Conservation (phyloP, 2,329 filamentous ascomycete species). For the Ilyonectria mors-panacis region DNA sequence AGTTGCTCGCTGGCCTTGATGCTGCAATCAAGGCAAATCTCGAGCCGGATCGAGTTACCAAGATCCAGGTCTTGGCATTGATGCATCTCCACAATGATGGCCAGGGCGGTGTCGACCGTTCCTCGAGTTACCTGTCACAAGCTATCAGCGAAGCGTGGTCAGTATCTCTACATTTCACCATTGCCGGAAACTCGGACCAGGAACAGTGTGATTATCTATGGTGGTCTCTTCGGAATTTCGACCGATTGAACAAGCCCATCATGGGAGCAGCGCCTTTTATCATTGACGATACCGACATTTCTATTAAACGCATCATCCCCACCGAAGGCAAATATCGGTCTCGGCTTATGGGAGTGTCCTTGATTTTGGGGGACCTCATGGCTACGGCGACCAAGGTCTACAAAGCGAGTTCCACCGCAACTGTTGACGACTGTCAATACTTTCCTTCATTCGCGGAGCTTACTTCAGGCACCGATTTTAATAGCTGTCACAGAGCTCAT, state of each 20-base stretch:
- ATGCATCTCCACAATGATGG: slow-evolving; percentile 48
- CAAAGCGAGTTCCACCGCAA: slow-evolving; percentile 27
- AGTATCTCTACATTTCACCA: slow-evolving; percentile 23
- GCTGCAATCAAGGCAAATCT: slow-evolving; percentile 45
- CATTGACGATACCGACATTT: slow-evolving; percentile 30
- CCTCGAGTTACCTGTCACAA: slow-evolving; percentile 41
- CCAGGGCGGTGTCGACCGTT: slow-evolving; percentile 39
- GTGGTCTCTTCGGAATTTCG: slow-evolving; percentile 31
- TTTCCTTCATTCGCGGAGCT: slow-evolving; percentile 27
- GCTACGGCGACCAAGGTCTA: slow-evolving; percentile 32
- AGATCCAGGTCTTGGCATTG: slow-evolving; percentile 44
- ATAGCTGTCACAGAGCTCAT: slow-evolving; percentile 26
- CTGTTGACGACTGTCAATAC: slow-evolving; percentile 20
- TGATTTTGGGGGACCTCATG: slow-evolving; percentile 29
- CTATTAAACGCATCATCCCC: slow-evolving; percentile 12
- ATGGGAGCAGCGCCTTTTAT: slow-evolving; percentile 32
- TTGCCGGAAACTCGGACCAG: slow-evolving; percentile 16
- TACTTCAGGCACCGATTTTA: slow-evolving; percentile 18
- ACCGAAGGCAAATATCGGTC: slow-evolving; percentile 21
- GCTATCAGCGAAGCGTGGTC: slow-evolving; percentile 48
- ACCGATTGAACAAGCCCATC: slow-evolving; percentile 31
- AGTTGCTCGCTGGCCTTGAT: slow-evolving; percentile 40
- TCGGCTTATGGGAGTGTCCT: slow-evolving; percentile 20
- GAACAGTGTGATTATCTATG: slow-evolving; percentile 28
- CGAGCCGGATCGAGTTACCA: slow-evolving; percentile 41